Conservation (phyloP, 495 filamentous ascomycete genomes). For the Xylaria sp. region DNA sequence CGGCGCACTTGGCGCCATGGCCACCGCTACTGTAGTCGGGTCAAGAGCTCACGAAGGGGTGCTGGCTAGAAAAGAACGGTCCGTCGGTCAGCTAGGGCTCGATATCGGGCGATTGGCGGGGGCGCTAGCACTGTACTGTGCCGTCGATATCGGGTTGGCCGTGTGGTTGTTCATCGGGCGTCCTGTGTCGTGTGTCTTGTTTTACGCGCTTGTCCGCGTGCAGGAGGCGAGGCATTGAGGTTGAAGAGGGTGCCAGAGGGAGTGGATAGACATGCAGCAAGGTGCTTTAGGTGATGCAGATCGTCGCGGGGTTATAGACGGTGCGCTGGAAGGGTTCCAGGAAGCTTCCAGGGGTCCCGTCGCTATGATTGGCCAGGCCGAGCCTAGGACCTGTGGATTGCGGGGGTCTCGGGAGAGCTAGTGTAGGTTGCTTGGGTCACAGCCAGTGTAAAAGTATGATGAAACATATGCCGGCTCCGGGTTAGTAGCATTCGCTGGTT, state of each 20-base stretch:
- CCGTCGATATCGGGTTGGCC: not conserved
- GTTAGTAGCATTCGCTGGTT: too few species aligned
- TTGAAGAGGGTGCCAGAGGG: conserved; percentile 9
- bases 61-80: conserved; percentile 4
- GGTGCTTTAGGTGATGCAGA: conserved; percentile 19
- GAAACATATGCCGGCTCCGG: not conserved
- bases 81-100: conserved; percentile 5
- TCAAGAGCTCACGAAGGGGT: conserved; percentile 11
- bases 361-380: not conserved
- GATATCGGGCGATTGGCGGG: not conserved
- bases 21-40: conserved; percentile 27
- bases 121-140: not conserved
- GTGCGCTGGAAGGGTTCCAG: not conserved
- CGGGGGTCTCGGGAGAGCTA: conserved; percentile 12
- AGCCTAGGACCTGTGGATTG: not conserved
- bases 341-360: conserved; percentile 14
- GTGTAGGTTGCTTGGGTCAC: not conserved
- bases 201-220: conserved; percentile 7
- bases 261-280: conserved; percentile 8
- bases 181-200: not conserved
- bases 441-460: not conserved
- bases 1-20: conserved; percentile 43
- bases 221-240: conserved; percentile 17
- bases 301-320: conserved; percentile 19
- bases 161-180: conserved; percentile 18